Conservation (phyloP, 2,329 filamentous ascomycete species). For the Botrytis aclada region DNA sequence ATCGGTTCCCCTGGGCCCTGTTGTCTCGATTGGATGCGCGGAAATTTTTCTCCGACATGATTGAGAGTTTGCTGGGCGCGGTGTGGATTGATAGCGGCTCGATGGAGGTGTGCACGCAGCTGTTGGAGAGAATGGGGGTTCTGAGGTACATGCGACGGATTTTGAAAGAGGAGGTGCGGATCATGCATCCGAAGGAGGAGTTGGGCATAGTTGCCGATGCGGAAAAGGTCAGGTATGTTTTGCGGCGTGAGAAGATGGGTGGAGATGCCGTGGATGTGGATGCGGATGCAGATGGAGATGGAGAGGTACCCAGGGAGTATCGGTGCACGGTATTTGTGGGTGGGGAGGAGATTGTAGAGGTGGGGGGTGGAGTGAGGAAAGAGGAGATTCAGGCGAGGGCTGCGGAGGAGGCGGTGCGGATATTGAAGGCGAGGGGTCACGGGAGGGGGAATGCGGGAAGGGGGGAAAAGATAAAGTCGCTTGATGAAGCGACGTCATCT, state of each 20-base stretch:
- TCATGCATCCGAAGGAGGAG: constrained; percentile 64
- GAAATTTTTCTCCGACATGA: constrained; percentile 80
- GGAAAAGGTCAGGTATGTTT: constrained; percentile 53
- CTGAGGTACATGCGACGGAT: constrained; percentile 44
- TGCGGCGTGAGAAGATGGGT: constrained; percentile 30
- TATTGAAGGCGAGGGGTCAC: constrained; percentile 27
- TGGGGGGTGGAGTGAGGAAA: constrained; percentile 46
- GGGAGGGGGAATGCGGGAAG: not conserved
- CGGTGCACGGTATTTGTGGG: constrained; percentile 51
- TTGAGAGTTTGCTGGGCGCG: constrained; percentile 78
- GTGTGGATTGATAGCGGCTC: constrained; percentile 77
- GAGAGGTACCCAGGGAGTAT: constrained; percentile 28
- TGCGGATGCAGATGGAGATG: not conserved
- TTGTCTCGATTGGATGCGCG: constrained; percentile 63
- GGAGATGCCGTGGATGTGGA: constrained; percentile 8
- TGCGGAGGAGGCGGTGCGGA: constrained; percentile 50
- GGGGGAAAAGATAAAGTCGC: not conserved
- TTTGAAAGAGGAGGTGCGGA: constrained; percentile 57
- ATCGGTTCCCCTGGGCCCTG: constrained; percentile 71
- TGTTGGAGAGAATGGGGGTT: constrained; percentile 65
- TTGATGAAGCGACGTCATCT: not conserved
- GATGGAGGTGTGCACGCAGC: constrained; percentile 53
- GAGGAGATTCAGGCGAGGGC: constrained; percentile 56
- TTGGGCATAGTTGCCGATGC: constrained; percentile 57
- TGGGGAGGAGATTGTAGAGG: constrained; percentile 45